Base-by-base conservation (phyloP, 352 stramenopile genomes). In the Aphanomyces invadans region DNA sequence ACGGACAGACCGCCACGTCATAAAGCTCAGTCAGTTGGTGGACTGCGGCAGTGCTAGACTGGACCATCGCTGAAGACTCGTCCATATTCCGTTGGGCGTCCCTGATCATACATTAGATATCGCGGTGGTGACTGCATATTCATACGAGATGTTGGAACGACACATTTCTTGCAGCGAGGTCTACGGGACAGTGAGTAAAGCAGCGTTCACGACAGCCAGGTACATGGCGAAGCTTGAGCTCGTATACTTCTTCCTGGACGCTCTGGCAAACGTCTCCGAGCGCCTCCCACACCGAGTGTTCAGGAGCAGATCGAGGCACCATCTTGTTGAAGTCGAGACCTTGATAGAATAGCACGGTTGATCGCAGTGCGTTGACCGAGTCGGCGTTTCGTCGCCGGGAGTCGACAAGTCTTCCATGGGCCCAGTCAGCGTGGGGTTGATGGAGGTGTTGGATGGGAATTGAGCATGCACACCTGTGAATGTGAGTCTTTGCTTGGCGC, bases 341-440 rank as follows among this genome's bases (percentile, higher is more conserved):
- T 28, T 28, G 42, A 29, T 54, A 64, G 33, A 57, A 92, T 88
- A 59, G 83, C 89, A 26, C 75, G 51, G 46, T 89, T 83, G 61
- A 89, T 88, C 9, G 71, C 69, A 31, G 73, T 56, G 29, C 89
- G 87, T 12, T 79, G 77, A n/a, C 65, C 71, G 45, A 91, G 74
- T 9, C 81, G 78, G 54, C 88, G 76, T 26, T 88, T 68, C 55
- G 91, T 80, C 42, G 76, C 75, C 17, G 52, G 62, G 26, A 91
- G 45, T 93, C 82, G 69, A 90, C 79, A 56, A 93, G 73, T 53
- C 83, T 92, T 32, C n/a, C n/a, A n/a, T n/a, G n/a, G n/a, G n/a
- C n/a, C n/a, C n/a, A n/a, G n/a, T n/a, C n/a, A n/a, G n/a, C n/a
- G n/a, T n/a, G n/a, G n/a, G n/a, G n/a, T n/a, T n/a, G n/a, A n/a